Percentiles rank a stretch among this genome's conserved stretches.
Conservation (phyloP, 169 alveolate species). For the Babesia ovata region DNA sequence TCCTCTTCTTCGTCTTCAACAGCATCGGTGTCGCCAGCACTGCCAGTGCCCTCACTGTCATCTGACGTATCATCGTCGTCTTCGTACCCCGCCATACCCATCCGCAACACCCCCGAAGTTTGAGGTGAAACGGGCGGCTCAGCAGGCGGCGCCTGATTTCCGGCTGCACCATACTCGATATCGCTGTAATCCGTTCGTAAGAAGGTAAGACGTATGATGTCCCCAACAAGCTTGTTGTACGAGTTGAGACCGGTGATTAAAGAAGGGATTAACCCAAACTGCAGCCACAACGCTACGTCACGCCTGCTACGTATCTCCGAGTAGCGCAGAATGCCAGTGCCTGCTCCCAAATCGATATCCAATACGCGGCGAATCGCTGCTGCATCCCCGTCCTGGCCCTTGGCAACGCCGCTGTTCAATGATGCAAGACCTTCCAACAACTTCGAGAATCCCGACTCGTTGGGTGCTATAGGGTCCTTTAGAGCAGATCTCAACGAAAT, state of each 20-base stretch:
- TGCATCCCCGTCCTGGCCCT: not conserved
- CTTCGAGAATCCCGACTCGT: conserved; percentile 34
- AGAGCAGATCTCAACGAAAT: conserved; percentile 27
- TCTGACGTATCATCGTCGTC: conserved; percentile 61
- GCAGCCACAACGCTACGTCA: conserved; percentile 66
- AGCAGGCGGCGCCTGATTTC: conserved; percentile 25
- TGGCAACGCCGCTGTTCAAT: not conserved
- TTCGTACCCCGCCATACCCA: conserved; percentile 40
- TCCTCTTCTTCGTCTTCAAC: conserved; percentile 31
- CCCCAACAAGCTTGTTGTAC: conserved; percentile 58
- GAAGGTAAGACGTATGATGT: conserved; percentile 58
- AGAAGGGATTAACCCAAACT: conserved; percentile 65
- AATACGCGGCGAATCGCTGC: not conserved
- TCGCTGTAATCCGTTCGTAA: conserved; percentile 45
- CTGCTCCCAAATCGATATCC: conserved; percentile 43
- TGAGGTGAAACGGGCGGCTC: conserved; percentile 27
- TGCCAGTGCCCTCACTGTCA: conserved; percentile 18
- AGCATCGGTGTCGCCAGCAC: conserved; percentile 25
- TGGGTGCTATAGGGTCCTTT: conserved; percentile 33
- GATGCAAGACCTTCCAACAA: conserved; percentile 15
- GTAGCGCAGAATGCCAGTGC: conserved; percentile 32
- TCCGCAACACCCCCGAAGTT: conserved; percentile 22
- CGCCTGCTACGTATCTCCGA: conserved; percentile 31
- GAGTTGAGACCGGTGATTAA: conserved; percentile 58
- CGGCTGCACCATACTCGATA: conserved; percentile 26